Evolutionary conservation across 2,329 filamentous ascomycete genomes (phyloP).

Genomic region (Aspergillus viridinutans): DNA sequence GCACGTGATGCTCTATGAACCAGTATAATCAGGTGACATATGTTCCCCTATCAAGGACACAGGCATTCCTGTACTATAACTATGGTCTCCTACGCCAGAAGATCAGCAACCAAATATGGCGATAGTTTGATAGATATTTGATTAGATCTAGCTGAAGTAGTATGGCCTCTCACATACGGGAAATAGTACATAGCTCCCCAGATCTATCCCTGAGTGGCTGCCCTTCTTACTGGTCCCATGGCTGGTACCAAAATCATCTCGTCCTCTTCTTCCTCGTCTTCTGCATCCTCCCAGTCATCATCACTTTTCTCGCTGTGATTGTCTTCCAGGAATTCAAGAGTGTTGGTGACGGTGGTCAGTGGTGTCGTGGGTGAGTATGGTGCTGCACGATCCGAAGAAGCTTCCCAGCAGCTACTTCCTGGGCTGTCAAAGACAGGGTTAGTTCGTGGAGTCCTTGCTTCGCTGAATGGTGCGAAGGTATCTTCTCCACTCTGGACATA

Average conservation of each 20-base stretch:
- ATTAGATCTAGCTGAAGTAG: no score
- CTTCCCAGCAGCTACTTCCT: background rate
- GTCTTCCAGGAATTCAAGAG: background rate
- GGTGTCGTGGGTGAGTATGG: background rate
- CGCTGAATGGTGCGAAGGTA: background rate
- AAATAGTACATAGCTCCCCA: no score
- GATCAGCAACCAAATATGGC: no score
- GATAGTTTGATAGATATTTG: no score
- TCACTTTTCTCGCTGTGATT: background rate
- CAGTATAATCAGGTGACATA: no score
- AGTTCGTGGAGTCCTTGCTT: background rate
- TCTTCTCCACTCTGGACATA: background rate
- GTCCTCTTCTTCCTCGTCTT: slow-evolving; percentile 1
- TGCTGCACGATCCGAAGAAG: background rate
- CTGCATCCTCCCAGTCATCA: background rate
- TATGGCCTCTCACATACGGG: no score
- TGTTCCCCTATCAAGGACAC: no score
- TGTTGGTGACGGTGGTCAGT: background rate
- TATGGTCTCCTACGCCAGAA: no score
- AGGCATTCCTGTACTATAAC: no score
- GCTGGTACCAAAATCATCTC: slow-evolving; percentile 6
- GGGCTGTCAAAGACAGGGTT: background rate
- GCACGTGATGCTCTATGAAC: no score
- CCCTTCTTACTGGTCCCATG: background rate
- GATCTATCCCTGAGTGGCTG: no score